Percentiles rank a stretch among this genome's conserved stretches.
Evolutionary conservation across 2,329 filamentous ascomycete genomes (phyloP).

Genomic region (Zymoseptoria tritici): DNA sequence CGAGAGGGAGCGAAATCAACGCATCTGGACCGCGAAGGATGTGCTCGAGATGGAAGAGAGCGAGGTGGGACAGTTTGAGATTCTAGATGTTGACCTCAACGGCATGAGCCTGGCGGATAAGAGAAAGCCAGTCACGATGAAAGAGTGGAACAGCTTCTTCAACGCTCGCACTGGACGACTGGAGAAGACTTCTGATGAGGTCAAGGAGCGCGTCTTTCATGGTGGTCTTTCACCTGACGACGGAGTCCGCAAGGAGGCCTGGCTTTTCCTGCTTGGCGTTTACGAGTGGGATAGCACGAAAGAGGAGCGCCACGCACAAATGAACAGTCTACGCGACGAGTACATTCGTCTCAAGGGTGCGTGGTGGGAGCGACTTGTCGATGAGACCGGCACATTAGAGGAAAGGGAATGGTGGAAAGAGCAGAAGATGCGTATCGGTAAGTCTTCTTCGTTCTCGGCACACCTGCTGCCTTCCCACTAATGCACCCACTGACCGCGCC

Average conservation of each 20-base stretch:
- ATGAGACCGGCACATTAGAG: slow-evolving; percentile 70
- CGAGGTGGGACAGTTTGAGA: slow-evolving; percentile 90
- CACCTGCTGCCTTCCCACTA: slow-evolving; percentile 5
- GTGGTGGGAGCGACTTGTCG: slow-evolving; percentile 93
- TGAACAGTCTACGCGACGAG: slow-evolving; percentile 81
- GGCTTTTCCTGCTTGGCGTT: slow-evolving; percentile 87
- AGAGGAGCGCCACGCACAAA: slow-evolving; percentile 74
- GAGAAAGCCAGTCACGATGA: slow-evolving; percentile 66
- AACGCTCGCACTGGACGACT: slow-evolving; percentile 67
- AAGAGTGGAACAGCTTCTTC: slow-evolving; percentile 91
- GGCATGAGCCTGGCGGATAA: slow-evolving; percentile 68
- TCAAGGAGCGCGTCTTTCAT: slow-evolving; percentile 96
- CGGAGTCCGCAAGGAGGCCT: slow-evolving; percentile 90
- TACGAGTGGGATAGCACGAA: slow-evolving; percentile 86
- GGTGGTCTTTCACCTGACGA: slow-evolving; percentile 84
- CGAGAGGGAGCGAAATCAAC: slow-evolving; percentile 73
- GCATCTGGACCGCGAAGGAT: slow-evolving; percentile 90
- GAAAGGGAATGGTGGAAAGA: slow-evolving; percentile 95
- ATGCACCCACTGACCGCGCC: slow-evolving; percentile 37
- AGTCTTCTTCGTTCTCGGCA: slow-evolving; percentile 27
- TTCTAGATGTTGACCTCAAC: slow-evolving; percentile 71
- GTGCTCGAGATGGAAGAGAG: slow-evolving; percentile 91
- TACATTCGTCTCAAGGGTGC: slow-evolving; percentile 88
- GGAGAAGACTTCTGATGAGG: slow-evolving; percentile 76
- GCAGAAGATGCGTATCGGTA: slow-evolving; percentile 88